These are phyloP conservation scores for Forsythia suspensa DNA, from an alignment of 257 asterid genomes.

Conservation along the genomic window DNA sequence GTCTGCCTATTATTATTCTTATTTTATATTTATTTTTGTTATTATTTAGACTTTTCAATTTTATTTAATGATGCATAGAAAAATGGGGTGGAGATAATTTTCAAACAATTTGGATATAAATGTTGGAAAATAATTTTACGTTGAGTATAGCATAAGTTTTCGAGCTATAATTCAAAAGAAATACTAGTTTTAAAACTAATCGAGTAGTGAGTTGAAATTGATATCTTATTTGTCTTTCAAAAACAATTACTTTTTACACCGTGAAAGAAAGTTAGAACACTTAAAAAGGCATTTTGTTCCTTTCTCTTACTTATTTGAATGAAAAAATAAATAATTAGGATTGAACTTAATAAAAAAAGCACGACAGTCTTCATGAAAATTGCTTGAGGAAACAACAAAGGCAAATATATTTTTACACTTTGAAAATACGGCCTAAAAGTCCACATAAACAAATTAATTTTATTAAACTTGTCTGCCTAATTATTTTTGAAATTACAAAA, in stretches of 20 bases:
- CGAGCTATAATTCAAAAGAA: background rate
- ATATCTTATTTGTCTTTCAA: background rate
- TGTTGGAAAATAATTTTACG: slow-evolving; percentile 22
- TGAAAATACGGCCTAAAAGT: too few species aligned
- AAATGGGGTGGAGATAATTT: slow-evolving; percentile 6
- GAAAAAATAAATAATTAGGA: background rate
- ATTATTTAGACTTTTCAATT: too few species aligned
- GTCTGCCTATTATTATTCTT: background rate
- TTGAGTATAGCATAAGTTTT: slow-evolving; percentile 8
- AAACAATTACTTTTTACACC: background rate
- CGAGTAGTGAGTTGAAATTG: background rate
- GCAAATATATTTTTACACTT: too few species aligned
- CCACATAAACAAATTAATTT: too few species aligned
- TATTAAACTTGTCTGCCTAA: too few species aligned
- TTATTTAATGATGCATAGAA: background rate
- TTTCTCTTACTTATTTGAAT: background rate
- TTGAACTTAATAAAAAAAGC: background rate
- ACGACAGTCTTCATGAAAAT: too few species aligned
- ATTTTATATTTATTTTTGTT: background rate
- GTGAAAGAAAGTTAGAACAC: too few species aligned
- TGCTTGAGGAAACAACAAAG: too few species aligned
- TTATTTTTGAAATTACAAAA: too few species aligned
- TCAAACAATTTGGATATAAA: slow-evolving; percentile 4
- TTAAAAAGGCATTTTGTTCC: background rate
- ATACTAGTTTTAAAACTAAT: background rate